A percentile compares a stretch with the other conserved stretches of the same genome.
These are phyloP conservation scores for Penicillium sp. DNA, from an alignment of 2,329 filamentous ascomycete genomes.

Conservation along the genomic window DNA sequence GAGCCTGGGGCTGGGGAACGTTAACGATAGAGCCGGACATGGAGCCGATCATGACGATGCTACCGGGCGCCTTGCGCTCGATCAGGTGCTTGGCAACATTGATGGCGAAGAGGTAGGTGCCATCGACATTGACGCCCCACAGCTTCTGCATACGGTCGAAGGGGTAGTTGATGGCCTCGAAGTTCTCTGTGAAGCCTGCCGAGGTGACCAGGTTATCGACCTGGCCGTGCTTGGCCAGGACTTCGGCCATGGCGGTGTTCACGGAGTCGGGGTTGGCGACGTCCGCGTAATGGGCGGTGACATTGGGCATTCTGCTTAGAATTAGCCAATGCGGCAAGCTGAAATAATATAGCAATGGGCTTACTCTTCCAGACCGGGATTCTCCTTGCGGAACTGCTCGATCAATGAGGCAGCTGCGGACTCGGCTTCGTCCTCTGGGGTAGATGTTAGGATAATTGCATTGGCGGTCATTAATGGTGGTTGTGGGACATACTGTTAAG, in stretches of 20 bases:
- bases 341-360: constrained; percentile 17
- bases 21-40: constrained; percentile 96
- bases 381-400: constrained; percentile 72
- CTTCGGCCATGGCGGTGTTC: constrained; percentile 66
- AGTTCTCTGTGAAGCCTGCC: constrained; percentile 96
- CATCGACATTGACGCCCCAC: constrained; percentile 90
- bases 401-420: constrained; percentile 72
- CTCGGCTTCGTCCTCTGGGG: constrained; percentile 74
- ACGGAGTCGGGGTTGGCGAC: constrained; percentile 80
- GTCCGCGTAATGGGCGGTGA: constrained; percentile 87
- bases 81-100: constrained; percentile 85
- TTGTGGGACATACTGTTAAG: constrained; percentile 70
- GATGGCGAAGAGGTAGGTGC: constrained; percentile 84
- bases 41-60: constrained; percentile 91
- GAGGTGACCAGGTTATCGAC: constrained; percentile 92
- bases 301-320: constrained; percentile 63
- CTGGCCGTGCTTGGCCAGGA: constrained; percentile 69
- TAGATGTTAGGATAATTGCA: neutral
- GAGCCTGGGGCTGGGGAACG: constrained; percentile 87
- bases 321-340: neutral
- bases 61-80: constrained; percentile 72
- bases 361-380: constrained; percentile 69
- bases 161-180: constrained; percentile 85
- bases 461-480: neutral
- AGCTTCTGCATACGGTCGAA: constrained; percentile 89